Evolutionary conservation across 768 basidiomycete genomes (phyloP).

Genomic region (Serendipita vermifera): DNA sequence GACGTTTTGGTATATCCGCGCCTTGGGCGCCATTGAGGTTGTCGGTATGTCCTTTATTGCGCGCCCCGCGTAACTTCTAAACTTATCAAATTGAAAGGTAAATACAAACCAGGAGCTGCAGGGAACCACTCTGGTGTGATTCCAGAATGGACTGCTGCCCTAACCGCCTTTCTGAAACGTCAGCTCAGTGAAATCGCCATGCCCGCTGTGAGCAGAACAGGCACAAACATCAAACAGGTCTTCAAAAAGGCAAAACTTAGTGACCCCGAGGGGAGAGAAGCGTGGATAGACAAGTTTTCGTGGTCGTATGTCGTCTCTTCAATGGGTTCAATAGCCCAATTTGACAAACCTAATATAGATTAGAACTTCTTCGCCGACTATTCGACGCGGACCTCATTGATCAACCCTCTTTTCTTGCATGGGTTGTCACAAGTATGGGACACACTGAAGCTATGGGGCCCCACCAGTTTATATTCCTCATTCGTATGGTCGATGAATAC

Average conservation of each 20-base stretch:
- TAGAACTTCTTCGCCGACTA: not conserved
- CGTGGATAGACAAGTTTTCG: slow-evolving; percentile 65
- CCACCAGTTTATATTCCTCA: slow-evolving; percentile 3
- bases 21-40: slow-evolving; percentile 79
- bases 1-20: slow-evolving; percentile 79
- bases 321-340: too few relatives aligned
- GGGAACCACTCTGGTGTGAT: too few relatives aligned
- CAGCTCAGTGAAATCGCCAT: slow-evolving; percentile 66
- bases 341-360: too few relatives aligned
- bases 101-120: too few relatives aligned
- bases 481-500: slow-evolving; percentile 1
- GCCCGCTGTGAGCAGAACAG: slow-evolving; percentile 63
- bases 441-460: not conserved
- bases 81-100: slow-evolving; percentile 73
- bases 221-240: slow-evolving; percentile 67
- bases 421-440: not conserved
- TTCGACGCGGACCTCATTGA: slow-evolving; percentile 2
- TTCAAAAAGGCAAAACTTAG: slow-evolving; percentile 64
- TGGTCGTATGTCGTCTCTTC: slow-evolving; percentile 60
- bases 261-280: slow-evolving; percentile 54
- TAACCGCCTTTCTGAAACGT: slow-evolving; percentile 73
- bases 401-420: slow-evolving; percentile 3
- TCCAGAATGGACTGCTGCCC: slow-evolving; percentile 75
- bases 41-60: slow-evolving; percentile 37
- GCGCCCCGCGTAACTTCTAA: slow-evolving; percentile 63